Evolutionary conservation across 2,329 filamentous ascomycete species (phyloP).

Genomic region (Curvularia sp.): DNA sequence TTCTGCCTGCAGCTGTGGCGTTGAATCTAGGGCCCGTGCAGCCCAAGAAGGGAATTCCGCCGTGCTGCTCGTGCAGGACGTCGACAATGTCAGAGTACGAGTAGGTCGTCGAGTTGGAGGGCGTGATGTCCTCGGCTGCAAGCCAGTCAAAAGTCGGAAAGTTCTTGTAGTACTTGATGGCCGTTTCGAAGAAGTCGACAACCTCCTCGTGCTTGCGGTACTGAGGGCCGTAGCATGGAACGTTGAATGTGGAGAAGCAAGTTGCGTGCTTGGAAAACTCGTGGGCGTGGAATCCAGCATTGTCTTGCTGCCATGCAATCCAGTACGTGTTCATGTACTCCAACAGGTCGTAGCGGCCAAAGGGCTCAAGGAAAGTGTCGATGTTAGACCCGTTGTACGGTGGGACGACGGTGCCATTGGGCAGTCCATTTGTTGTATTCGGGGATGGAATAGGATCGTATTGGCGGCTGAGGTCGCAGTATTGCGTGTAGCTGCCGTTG

Average conservation of each 20-base stretch:
- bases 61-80: constrained; percentile 60
- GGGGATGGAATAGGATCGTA: constrained; percentile 68
- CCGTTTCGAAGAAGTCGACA: constrained; percentile 69
- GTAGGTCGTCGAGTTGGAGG: constrained; percentile 66
- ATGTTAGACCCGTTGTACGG: constrained; percentile 66
- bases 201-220: constrained; percentile 66
- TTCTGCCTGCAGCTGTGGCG: constrained; percentile 63
- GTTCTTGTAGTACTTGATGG: constrained; percentile 63
- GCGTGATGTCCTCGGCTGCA: constrained; percentile 60
- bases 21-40: constrained; percentile 69
- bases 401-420: constrained; percentile 61
- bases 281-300: constrained; percentile 69
- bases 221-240: constrained; percentile 68
- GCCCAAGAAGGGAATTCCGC: constrained; percentile 66
- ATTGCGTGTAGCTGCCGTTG: constrained; percentile 69
- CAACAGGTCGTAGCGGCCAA: constrained; percentile 67
- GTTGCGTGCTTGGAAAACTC: constrained; percentile 74
- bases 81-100: constrained; percentile 61
- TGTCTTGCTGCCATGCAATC: constrained; percentile 65
- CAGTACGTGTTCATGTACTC: constrained; percentile 72
- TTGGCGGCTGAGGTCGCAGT: constrained; percentile 70
- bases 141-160: constrained; percentile 70
- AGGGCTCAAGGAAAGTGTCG: constrained; percentile 64
- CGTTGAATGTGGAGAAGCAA: constrained; percentile 71
- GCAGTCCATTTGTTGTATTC: constrained; percentile 67